phyloP scores from a whole-genome alignment of 2,329 filamentous ascomycete genomes.

The Pyrenophora seminiperda region DNA sequence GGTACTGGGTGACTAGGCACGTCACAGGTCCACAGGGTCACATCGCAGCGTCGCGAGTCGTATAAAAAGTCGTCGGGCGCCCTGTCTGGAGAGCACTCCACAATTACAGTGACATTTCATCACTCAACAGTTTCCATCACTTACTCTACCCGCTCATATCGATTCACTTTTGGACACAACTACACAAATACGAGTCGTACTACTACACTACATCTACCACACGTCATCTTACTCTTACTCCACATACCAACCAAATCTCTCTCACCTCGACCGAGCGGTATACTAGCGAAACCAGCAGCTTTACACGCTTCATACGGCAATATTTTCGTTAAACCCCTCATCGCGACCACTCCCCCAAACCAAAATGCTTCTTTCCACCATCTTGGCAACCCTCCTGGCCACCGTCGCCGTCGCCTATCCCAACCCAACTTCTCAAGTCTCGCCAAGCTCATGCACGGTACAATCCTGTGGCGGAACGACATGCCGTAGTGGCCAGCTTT shows the following conservation, averaged over 20 bases:
- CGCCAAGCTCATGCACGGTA: conserved; percentile 22
- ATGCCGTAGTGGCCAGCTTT: conserved; percentile 10
- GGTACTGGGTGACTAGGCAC: neutral
- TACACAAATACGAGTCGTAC: too few relatives aligned
- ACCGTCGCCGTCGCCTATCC: conserved; percentile 27
- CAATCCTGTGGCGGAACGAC: conserved; percentile 17
- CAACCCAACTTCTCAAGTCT: conserved; percentile 30
- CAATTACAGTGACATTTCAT: too few relatives aligned
- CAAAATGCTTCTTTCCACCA: conserved; percentile 22
- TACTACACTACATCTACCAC: too few relatives aligned
- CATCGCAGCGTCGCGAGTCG: neutral
- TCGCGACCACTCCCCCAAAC: neutral
- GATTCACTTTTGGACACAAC: too few relatives aligned
- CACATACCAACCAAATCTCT: too few relatives aligned
- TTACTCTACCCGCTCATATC: too few relatives aligned
- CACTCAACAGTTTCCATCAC: too few relatives aligned
- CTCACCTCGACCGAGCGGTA: too few relatives aligned
- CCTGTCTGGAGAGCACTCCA: too few relatives aligned
- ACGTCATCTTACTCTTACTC: too few relatives aligned
- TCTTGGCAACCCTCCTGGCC: conserved; percentile 21
- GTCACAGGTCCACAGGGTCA: neutral
- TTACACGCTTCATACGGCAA: neutral
- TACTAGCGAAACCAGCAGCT: neutral
- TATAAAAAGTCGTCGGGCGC: neutral
- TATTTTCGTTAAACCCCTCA: neutral